Conservation (phyloP, 805 yeast species). For the Wickerhamomyces subpelliculosus region DNA sequence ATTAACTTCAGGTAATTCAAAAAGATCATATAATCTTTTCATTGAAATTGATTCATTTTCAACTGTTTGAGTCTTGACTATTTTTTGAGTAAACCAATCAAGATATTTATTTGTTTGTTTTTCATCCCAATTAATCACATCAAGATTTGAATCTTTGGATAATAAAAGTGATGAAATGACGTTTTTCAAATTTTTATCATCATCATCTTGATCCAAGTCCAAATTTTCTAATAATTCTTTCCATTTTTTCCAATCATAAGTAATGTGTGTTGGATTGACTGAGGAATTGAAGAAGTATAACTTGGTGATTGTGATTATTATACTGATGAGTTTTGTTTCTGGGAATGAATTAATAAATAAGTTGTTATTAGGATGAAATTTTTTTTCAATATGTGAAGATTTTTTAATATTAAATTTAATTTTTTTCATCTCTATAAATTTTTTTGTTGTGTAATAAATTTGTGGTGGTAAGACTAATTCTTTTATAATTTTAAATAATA, state of each 20-base stretch:
- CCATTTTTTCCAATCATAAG: slow-evolving; percentile 14
- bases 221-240: slow-evolving; percentile 14
- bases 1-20: slow-evolving; percentile 7
- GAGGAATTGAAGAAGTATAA: slow-evolving; percentile 17
- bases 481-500: slow-evolving; percentile 33
- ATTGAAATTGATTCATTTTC: slow-evolving; percentile 11
- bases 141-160: slow-evolving; percentile 23
- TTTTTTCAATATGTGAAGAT: background rate
- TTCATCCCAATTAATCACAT: slow-evolving; percentile 43
- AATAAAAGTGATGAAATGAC: slow-evolving; percentile 6
- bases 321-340: slow-evolving; percentile 12
- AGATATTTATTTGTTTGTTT: slow-evolving; percentile 39
- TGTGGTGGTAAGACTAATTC: slow-evolving; percentile 46
- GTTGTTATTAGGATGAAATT: background rate
- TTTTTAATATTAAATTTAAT: slow-evolving; percentile 4
- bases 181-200: slow-evolving; percentile 4
- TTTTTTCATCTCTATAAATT: slow-evolving; percentile 16
- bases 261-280: too few relatives aligned
- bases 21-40: slow-evolving; percentile 19
- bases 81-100: slow-evolving; percentile 43
- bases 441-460: slow-evolving; percentile 30
- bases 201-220: slow-evolving; percentile 3
- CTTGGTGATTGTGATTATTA: slow-evolving; percentile 12
- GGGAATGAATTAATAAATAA: slow-evolving; percentile 30
- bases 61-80: too few relatives aligned